These are phyloP conservation scores for Martiniozyma asiatica DNA, from an alignment of 1,139 yeast genomes.

Conservation along the genomic window DNA sequence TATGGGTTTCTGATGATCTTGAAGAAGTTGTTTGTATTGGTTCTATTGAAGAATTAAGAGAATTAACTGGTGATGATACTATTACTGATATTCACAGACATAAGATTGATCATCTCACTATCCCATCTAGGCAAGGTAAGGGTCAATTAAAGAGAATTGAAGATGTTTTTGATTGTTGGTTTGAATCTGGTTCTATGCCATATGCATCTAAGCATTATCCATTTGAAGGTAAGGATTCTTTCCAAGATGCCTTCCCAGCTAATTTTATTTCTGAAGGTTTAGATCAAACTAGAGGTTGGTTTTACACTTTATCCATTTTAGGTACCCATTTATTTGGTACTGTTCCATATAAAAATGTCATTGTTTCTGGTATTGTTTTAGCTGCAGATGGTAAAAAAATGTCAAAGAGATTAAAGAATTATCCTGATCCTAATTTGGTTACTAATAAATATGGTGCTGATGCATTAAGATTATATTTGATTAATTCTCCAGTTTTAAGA, in stretches of 20 bases:
- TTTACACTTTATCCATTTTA: conserved; percentile 87
- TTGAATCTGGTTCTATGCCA: conserved; percentile 99
- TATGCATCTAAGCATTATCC: conserved; percentile 96
- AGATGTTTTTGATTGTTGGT: conserved; percentile 99
- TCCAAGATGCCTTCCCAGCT: conserved; percentile 77
- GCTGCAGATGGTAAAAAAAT: conserved; percentile 98
- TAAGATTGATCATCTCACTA: conserved; percentile 77
- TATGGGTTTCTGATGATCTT: conserved; percentile 92
- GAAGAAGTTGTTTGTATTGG: conserved; percentile 91
- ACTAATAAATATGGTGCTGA: conserved; percentile 92
- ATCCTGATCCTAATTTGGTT: conserved; percentile 85
- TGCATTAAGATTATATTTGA: conserved; percentile 88
- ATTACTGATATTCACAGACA: conserved; percentile 93
- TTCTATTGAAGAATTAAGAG: conserved; percentile 72
- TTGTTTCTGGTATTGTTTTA: conserved; percentile 91
- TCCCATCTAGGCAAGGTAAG: conserved; percentile 87
- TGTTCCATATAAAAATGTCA: conserved; percentile 91
- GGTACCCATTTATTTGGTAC: conserved; percentile 90
- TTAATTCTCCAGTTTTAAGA: conserved; percentile 92
- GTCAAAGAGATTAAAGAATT: conserved; percentile 96
- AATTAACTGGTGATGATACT: conserved; percentile 68
- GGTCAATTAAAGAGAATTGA: conserved; percentile 83
- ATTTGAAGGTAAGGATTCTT: conserved; percentile 67
- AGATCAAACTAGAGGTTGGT: conserved; percentile 99
- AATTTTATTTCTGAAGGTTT: conserved; percentile 97